Evolutionary conservation across 495 filamentous ascomycete genomes (phyloP).

Genomic region (Xylaria acuta): DNA sequence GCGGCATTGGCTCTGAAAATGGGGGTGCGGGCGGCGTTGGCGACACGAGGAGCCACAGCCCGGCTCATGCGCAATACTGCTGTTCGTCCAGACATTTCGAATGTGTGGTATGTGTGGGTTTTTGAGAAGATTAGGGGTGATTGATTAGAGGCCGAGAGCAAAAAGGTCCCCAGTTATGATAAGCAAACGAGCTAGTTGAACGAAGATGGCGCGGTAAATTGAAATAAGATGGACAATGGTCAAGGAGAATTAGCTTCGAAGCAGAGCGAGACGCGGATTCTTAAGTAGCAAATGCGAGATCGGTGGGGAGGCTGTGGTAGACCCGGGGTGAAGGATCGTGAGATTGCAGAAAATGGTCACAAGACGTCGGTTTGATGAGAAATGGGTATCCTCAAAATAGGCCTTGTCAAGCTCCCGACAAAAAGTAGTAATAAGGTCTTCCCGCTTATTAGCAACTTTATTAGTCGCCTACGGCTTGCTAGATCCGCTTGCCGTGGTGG

Average conservation of each 20-base stretch:
- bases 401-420: slow-evolving; percentile 23
- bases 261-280: slow-evolving; percentile 21
- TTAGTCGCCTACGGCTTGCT: slow-evolving; percentile 26
- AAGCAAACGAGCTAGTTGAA: slow-evolving; percentile 6
- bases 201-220: slow-evolving; percentile 12
- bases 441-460: slow-evolving; percentile 22
- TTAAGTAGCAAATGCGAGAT: slow-evolving; percentile 26
- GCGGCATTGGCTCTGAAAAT: slow-evolving; percentile 46
- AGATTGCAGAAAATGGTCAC: slow-evolving; percentile 26
- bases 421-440: slow-evolving; percentile 7
- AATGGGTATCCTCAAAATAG: slow-evolving; percentile 26
- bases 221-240: slow-evolving; percentile 20
- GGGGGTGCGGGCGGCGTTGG: slow-evolving; percentile 32
- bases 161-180: slow-evolving; percentile 5
- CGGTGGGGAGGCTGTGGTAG: slow-evolving; percentile 25
- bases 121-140: not conserved
- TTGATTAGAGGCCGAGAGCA: not conserved
- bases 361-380: slow-evolving; percentile 28
- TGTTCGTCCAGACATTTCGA: slow-evolving; percentile 52
- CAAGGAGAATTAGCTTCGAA: not conserved
- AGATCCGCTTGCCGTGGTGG: slow-evolving; percentile 31
- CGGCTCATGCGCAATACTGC: slow-evolving; percentile 40
- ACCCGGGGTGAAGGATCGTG: slow-evolving; percentile 22
- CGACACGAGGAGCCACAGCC: slow-evolving; percentile 43
- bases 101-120: slow-evolving; percentile 23